Percentiles rank a stretch among this genome's conserved stretches.
Conservation (phyloP, 768 basidiomycete genomes). For the Suillus cothurnatus region DNA sequence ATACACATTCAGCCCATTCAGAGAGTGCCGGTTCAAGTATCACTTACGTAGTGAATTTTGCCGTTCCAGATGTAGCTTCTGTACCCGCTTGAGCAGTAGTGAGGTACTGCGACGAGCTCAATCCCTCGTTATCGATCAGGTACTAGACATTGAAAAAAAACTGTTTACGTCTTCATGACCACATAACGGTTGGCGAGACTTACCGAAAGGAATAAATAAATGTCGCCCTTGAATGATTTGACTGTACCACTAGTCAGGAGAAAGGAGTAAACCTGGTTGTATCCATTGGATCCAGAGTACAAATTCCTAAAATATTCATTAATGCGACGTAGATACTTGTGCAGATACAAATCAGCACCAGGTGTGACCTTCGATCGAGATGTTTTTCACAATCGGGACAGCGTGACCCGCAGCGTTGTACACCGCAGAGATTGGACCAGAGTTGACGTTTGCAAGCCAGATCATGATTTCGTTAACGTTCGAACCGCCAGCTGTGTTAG, state of each 20-base stretch:
- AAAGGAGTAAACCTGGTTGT: constrained; percentile 56
- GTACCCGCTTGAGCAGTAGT: constrained; percentile 62
- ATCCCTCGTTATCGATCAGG: constrained; percentile 45
- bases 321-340: not conserved
- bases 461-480: constrained; percentile 58
- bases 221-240: constrained; percentile 54
- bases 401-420: constrained; percentile 52
- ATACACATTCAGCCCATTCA: not conserved
- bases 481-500: constrained; percentile 48
- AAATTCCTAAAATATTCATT: constrained; percentile 45
- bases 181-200: not conserved
- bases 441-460: constrained; percentile 62
- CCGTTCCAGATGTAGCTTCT: constrained; percentile 61
- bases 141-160: constrained; percentile 38
- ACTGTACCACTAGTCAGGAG: constrained; percentile 40
- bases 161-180: not conserved
- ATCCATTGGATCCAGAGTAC: constrained; percentile 54
- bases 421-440: constrained; percentile 56
- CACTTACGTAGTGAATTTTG: constrained; percentile 54
- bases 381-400: constrained; percentile 41
- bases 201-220: constrained; percentile 55
- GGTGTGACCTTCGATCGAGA: constrained; percentile 49
- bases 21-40: not conserved
- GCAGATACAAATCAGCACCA: constrained; percentile 40
- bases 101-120: constrained; percentile 57